Evolutionary conservation across 2,329 filamentous ascomycete species (phyloP), one percentile per base, ranked within the genome.

Genomic region (Penicillium fuscoglaucum): DNA sequence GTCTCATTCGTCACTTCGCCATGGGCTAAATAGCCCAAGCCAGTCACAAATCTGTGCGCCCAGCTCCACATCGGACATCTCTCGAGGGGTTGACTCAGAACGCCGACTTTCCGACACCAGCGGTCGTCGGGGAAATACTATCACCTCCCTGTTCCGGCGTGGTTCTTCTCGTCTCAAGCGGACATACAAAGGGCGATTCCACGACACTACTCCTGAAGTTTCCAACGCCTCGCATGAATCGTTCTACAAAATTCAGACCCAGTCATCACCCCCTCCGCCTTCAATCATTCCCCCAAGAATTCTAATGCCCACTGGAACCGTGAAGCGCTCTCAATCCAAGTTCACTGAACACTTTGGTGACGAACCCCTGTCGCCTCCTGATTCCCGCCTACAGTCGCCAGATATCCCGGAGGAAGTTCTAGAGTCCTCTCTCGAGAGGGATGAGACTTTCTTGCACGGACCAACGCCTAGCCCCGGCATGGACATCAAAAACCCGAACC

Each of bases 281-380:
- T 72, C 76, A 4, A 66, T 74, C 12, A 68, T 74, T 33, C 71
- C 75, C 15, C 72, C 75, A 7, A 73, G 74, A 54, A 69, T 74
- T 2, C 79, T 81, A 57, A 75, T 80, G 55, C 78, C 78, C 46
- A 82, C 83, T 21, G 81, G 80, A 40, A 80, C 87, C 6, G 89
- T 91, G 6, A 89, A 90, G 68, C 86, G 93, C 56, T 95, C 91
- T 4, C 88, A 90, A 75, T 97, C 93, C 39, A 93, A 91, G 56
- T 98, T 98, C 78, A 85, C 90, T 49, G 93, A 98, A 77, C 92
- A 97, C 69, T 82, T 97, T 13, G 93, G 92, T 4, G 93, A 97
- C 70, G 83, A 91, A 52, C 90, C 91, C 2, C 75, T 93, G 13
- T 95, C 92, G n/a, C 91, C 91, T 10, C 90, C 92, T 9, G 89